Conservation (phyloP, 2,329 filamentous ascomycete genomes). For the Exophiala oligosperma region DNA sequence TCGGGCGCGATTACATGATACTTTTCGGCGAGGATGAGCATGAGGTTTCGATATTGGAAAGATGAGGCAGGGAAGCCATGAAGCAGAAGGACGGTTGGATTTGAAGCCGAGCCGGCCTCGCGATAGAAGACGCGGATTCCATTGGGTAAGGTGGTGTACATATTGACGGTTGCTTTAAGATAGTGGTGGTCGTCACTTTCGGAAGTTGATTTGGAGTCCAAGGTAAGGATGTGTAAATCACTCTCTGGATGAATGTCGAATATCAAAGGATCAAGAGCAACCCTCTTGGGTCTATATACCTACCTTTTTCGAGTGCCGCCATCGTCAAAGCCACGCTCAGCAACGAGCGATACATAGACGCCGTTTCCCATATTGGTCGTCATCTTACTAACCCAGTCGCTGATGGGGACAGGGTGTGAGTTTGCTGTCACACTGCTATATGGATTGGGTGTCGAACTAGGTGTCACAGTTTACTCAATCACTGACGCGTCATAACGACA, state of each 20-base stretch:
- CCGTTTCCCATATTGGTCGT: not conserved
- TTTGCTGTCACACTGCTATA: too few species aligned
- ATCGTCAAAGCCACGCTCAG: not conserved
- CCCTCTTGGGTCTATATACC: too few species aligned
- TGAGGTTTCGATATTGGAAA: constrained; percentile 47
- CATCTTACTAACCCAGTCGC: not conserved
- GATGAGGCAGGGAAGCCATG: constrained; percentile 51
- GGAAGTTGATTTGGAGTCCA: not conserved
- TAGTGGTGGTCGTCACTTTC: too few species aligned
- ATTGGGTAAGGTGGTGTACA: constrained; percentile 23
- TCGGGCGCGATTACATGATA: constrained; percentile 58
- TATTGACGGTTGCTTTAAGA: not conserved
- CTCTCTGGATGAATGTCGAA: not conserved
- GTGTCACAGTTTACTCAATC: too few species aligned
- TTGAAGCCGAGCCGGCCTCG: constrained; percentile 34
- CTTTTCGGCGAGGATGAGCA: constrained; percentile 42
- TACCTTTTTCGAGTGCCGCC: not conserved
- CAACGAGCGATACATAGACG: not conserved
- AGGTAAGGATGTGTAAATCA: not conserved
- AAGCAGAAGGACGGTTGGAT: constrained; percentile 46
- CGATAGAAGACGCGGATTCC: constrained; percentile 40
- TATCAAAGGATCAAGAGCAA: not conserved
- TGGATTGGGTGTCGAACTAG: too few species aligned
- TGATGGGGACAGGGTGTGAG: not conserved
- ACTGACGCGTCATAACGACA: not conserved